Percentiles rank a stretch among this genome's conserved stretches.
Conservation (phyloP, 495 filamentous ascomycete species). For the Aspergillus egyptiacus region DNA sequence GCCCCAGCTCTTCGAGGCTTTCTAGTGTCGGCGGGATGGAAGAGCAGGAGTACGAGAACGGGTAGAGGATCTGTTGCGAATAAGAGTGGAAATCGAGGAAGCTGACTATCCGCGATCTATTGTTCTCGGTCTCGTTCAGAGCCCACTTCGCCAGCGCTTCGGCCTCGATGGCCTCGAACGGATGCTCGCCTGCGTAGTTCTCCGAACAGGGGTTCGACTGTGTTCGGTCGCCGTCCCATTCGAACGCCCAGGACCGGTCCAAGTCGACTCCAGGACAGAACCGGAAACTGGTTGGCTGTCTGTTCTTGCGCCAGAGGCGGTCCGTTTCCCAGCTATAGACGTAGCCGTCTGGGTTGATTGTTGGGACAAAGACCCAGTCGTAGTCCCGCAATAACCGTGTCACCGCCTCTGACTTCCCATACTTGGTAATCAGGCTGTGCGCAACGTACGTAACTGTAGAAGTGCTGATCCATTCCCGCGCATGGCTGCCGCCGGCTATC, state of each 20-base stretch:
- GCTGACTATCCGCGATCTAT: conserved; percentile 66
- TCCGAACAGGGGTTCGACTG: conserved; percentile 85
- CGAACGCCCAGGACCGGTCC: conserved; percentile 76
- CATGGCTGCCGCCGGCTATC: conserved; percentile 79
- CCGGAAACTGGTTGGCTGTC: conserved; percentile 73
- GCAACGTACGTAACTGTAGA: conserved; percentile 88
- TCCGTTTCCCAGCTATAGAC: conserved; percentile 89
- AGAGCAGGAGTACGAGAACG: conserved; percentile 80
- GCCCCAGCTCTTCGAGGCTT: conserved; percentile 82
- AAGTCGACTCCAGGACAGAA: conserved; percentile 87
- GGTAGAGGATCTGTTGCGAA: conserved; percentile 90
- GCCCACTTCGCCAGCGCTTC: conserved; percentile 75
- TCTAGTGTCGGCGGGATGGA: conserved; percentile 76
- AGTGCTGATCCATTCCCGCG: conserved; percentile 92
- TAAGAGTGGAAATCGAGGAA: conserved; percentile 94
- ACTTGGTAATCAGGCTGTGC: conserved; percentile 79
- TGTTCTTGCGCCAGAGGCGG: conserved; percentile 91
- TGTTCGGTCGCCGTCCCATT: conserved; percentile 67
- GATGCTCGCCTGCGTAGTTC: conserved; percentile 74
- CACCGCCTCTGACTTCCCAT: conserved; percentile 59
- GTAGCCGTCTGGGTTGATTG: conserved; percentile 90
- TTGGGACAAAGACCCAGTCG: conserved; percentile 85
- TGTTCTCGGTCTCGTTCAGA: conserved; percentile 67
- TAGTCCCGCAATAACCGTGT: conserved; percentile 73
- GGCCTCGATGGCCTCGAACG: conserved; percentile 82